Conservation (phyloP, 2,329 filamentous ascomycete species). For the Hymenoscyphus fraxineus region DNA sequence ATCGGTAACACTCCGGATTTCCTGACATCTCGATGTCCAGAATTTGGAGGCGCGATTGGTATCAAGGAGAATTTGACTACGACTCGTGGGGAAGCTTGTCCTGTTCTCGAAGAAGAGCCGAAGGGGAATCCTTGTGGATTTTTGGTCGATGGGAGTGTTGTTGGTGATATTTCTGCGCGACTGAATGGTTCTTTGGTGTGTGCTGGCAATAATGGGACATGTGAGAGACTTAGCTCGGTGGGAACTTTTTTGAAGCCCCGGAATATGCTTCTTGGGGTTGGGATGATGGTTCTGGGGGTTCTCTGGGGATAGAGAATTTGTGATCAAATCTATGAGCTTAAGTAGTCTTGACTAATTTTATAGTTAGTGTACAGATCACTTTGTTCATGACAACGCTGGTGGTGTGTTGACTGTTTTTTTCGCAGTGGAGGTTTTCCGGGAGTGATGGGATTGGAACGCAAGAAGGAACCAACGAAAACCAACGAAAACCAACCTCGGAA, state of each 20-base stretch:
- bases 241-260: neutral
- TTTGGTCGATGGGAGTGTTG: neutral
- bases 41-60: neutral
- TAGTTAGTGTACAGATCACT: too few species aligned
- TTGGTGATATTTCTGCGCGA: neutral
- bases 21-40: neutral
- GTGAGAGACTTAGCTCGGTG: neutral
- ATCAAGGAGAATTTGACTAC: neutral
- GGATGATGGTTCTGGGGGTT: neutral
- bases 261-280: neutral
- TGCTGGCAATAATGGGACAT: neutral
- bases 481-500: too few species aligned
- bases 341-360: too few species aligned
- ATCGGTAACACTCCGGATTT: neutral
- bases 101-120: neutral
- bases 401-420: too few species aligned
- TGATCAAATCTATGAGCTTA: neutral
- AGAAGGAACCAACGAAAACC: too few species aligned
- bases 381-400: too few species aligned
- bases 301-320: neutral
- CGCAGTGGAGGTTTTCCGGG: too few species aligned
- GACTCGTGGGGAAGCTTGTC: conserved; percentile 6
- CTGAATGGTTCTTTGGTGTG: neutral
- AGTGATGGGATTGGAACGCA: too few species aligned
- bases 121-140: conserved; percentile 1